phyloP scores from a whole-genome alignment of 495 filamentous ascomycete genomes.

The Tuber indicum region DNA sequence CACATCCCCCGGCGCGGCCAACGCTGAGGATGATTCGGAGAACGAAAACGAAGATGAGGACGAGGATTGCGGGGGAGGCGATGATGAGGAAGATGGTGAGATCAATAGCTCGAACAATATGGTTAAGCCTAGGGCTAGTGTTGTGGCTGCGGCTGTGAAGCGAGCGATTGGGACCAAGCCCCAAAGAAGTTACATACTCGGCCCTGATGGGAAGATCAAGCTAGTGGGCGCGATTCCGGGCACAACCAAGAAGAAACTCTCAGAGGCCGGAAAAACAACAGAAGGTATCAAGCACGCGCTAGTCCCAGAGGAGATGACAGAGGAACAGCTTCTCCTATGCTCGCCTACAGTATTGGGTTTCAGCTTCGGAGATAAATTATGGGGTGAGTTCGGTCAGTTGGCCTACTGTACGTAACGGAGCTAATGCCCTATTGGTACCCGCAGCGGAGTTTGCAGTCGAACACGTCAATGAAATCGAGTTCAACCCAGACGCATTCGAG shows the following conservation, averaged over 20 bases:
- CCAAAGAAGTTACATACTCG: constrained; percentile 31
- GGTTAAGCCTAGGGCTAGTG: constrained; percentile 13
- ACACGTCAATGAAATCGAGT: constrained; percentile 62
- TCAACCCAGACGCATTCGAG: constrained; percentile 61
- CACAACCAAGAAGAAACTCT: constrained; percentile 20
- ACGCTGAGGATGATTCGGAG: constrained; percentile 27
- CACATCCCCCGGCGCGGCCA: constrained; percentile 3
- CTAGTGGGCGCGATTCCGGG: constrained; percentile 16
- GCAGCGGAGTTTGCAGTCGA: constrained; percentile 60
- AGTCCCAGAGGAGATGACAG: constrained; percentile 38
- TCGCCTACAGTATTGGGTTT: constrained; percentile 47
- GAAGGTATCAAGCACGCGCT: constrained; percentile 24
- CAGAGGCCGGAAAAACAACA: constrained; percentile 14
- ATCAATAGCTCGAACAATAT: constrained; percentile 23
- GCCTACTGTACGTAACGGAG: constrained; percentile 29
- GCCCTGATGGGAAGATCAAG: constrained; percentile 31
- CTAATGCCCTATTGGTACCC: not conserved
- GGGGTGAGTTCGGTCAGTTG: constrained; percentile 43
- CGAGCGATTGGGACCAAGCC: constrained; percentile 24
- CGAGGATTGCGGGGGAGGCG: constrained; percentile 25
- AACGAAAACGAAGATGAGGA: constrained; percentile 31
- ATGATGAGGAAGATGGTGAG: constrained; percentile 33
- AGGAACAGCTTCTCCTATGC: constrained; percentile 46
- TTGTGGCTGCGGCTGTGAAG: constrained; percentile 14
- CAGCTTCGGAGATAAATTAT: constrained; percentile 47